A percentile compares a stretch with the other conserved stretches of the same genome.
phyloP scores from a whole-genome alignment of 371 early-diverging fungal genomes.

The Mucor sp. region DNA sequence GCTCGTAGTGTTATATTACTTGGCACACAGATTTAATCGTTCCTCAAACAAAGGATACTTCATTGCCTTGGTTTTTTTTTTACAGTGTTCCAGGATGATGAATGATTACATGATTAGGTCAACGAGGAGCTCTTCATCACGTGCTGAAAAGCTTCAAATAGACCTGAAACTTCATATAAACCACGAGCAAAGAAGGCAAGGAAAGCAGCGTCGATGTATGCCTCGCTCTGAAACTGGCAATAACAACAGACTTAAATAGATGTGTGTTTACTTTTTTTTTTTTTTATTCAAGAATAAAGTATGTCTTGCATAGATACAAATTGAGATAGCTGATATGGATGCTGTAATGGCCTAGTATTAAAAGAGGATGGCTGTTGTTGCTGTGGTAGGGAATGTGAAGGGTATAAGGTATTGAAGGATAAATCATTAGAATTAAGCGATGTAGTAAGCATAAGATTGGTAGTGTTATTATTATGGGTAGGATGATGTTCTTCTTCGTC shows the following conservation, averaged over 20 bases:
- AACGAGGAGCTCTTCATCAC: neutral
- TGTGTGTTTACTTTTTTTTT: neutral
- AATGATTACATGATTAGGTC: neutral
- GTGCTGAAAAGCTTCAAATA: neutral
- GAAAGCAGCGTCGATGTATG: neutral
- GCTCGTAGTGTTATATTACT: too few species aligned
- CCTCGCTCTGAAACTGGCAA: neutral
- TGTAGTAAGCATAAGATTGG: neutral
- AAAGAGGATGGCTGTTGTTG: neutral
- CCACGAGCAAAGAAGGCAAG: neutral
- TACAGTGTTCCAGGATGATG: too few species aligned
- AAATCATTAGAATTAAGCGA: neutral
- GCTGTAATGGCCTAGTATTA: neutral
- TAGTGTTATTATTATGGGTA: neutral
- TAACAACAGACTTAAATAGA: neutral
- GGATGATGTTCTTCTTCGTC: neutral
- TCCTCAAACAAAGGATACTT: too few species aligned
- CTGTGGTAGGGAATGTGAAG: neutral
- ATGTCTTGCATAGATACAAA: slow-evolving; percentile 36
- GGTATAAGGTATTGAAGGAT: neutral
- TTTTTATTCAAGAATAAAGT: slow-evolving; percentile 22
- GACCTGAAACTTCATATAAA: neutral
- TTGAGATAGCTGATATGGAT: slow-evolving; percentile 5
- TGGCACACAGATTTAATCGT: too few species aligned
- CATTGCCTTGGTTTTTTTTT: too few species aligned